Evolutionary conservation across 139 green algal genomes (phyloP), one percentile per base, ranked within the genome.

Genomic region (Volvox reticuliferus): DNA sequence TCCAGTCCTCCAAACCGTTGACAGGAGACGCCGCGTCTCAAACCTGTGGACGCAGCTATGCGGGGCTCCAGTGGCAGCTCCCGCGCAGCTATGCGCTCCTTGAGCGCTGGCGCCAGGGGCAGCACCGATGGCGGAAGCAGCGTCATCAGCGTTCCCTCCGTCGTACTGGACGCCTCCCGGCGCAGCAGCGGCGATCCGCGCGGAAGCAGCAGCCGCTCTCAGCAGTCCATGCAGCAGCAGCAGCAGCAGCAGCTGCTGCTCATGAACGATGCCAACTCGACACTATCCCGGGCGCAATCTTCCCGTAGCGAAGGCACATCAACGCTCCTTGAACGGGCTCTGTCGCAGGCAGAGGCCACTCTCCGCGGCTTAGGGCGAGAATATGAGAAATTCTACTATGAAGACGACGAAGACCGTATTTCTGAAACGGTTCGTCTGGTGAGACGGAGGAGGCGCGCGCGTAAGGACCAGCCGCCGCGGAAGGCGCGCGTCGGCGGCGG

Each of bases 381-480:
- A 30, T 82, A 89, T 28, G 67, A 89, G 63, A 65, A 78, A 33
- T 88, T 79, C 26, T 89, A 89, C 83, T 80, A 89, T 17, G 24
- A 68, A 5, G 24, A 89, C 36, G 67, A 44, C 2, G 67, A 37
- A 55, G 44, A 55, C 44, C 44, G 44, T 55, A 9, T 55, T 55
- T 5, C 44, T 55, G 44, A 55, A 55, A 55, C 9, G 44, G 44
- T 55, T 9, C 44, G 44, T 55, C 44, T 0, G 35, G 82, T 33
- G 24, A 19, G 61, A 2, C 32, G 30, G 61, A 2, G 62, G 80
- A 19, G 26, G 12, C 28, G 55, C 50, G 50, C 80, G 50, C 37
- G 79, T 26, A 85, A 67, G 79, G 37, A 81, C 26, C 71, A 79
- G 71, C 21, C 21, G 65, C 65, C 9, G 26, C 71, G 24, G 71